These are phyloP conservation scores for Albifimbria verrucaria DNA, from an alignment of 2,329 filamentous ascomycete genomes.

Conservation along the genomic window DNA sequence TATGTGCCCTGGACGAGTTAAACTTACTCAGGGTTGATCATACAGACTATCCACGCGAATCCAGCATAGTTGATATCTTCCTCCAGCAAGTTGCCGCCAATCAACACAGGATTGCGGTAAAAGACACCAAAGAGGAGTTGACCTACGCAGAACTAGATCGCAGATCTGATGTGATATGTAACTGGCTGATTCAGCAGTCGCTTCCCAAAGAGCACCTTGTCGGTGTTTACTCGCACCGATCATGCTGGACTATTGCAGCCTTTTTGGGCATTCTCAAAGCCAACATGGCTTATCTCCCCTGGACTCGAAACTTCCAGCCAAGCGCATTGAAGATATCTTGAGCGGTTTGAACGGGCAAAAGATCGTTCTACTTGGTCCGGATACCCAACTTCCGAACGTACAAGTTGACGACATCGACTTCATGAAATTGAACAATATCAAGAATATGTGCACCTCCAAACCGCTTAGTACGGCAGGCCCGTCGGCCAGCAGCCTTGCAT, in stretches of 20 bases:
- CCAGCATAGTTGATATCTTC: slow-evolving; percentile 10
- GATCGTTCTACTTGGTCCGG: slow-evolving; percentile 12
- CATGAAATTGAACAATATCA: slow-evolving; percentile 6
- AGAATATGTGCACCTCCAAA: background rate
- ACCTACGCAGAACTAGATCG: slow-evolving; percentile 10
- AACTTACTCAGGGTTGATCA: slow-evolving; percentile 13
- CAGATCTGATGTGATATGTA: slow-evolving; percentile 4
- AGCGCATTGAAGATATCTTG: slow-evolving; percentile 15
- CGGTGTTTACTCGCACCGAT: slow-evolving; percentile 13
- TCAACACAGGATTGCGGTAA: slow-evolving; percentile 8
- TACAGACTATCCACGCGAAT: slow-evolving; percentile 10
- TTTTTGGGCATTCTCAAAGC: slow-evolving; percentile 23
- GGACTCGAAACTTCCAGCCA: slow-evolving; percentile 13
- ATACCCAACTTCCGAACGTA: slow-evolving; percentile 1
- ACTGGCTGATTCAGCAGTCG: slow-evolving; percentile 1
- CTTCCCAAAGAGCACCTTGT: slow-evolving; percentile 12
- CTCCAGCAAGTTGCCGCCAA: slow-evolving; percentile 1
- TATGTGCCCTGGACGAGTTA: slow-evolving; percentile 8
- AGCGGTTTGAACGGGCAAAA: slow-evolving; percentile 6
- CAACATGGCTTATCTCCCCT: slow-evolving; percentile 21
- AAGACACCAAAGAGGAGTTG: slow-evolving; percentile 4
- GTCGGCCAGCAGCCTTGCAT: slow-evolving; percentile 1
- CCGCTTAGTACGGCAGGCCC: slow-evolving; percentile 1
- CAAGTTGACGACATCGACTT: slow-evolving; percentile 7
- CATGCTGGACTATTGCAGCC: slow-evolving; percentile 15